phyloP scores from a whole-genome alignment of 768 basidiomycete genomes.

The Mycena rosella region DNA sequence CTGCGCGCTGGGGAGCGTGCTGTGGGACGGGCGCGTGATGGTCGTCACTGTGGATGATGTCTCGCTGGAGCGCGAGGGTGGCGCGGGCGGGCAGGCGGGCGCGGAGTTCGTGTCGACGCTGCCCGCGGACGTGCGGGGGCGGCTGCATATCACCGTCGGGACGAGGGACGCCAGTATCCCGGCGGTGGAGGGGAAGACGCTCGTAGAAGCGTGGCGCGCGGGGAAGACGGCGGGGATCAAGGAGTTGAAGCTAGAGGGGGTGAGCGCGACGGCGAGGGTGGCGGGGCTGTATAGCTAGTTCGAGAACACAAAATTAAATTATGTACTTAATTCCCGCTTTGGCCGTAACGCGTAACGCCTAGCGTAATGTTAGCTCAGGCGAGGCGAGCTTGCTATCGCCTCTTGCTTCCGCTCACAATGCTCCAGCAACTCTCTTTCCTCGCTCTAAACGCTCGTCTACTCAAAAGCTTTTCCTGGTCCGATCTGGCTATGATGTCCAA shows the following conservation, averaged over 20 bases:
- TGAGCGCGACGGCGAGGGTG: conserved; percentile 2
- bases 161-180: conserved; percentile 64
- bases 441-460: too few relatives aligned
- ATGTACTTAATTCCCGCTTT: too few relatives aligned
- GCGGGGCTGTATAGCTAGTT: conserved; percentile 12
- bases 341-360: too few relatives aligned
- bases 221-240: conserved; percentile 44
- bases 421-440: too few relatives aligned
- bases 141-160: conserved; percentile 92
- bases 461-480: too few relatives aligned
- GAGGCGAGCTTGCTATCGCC: too few relatives aligned
- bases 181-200: conserved; percentile 76
- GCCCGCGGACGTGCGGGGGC: conserved; percentile 57
- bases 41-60: conserved; percentile 79
- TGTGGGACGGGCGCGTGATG: conserved; percentile 89
- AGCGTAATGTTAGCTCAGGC: too few relatives aligned
- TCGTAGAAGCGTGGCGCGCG: conserved; percentile 71
- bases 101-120: conserved; percentile 73
- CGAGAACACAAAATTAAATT: not conserved
- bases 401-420: too few relatives aligned
- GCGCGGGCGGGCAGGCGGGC: conserved; percentile 26
- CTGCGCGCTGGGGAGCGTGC: conserved; percentile 70
- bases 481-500: too few relatives aligned
- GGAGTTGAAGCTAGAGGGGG: conserved; percentile 44
- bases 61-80: conserved; percentile 40